A percentile compares a stretch with the other conserved stretches of the same genome.
phyloP scores from a whole-genome alignment of 257 asterid genomes.

The Solanum dulcamara region DNA sequence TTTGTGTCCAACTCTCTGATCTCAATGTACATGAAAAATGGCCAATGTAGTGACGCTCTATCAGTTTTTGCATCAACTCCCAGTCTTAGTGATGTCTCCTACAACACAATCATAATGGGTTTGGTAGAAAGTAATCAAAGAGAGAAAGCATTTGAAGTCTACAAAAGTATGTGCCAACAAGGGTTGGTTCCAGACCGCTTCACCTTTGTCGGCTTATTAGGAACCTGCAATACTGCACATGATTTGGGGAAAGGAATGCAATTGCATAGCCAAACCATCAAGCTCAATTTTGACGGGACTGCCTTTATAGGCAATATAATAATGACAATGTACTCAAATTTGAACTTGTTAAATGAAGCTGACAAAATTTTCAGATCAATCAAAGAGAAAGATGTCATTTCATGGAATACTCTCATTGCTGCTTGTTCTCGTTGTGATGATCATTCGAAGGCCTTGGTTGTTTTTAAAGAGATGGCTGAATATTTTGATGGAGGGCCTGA shows the following conservation, averaged over 20 bases:
- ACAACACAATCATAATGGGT: slow-evolving; percentile 48
- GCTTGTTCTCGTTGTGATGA: slow-evolving; percentile 47
- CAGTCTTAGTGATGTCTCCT: slow-evolving; percentile 32
- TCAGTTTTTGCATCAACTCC: slow-evolving; percentile 21
- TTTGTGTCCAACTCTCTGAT: slow-evolving; percentile 57
- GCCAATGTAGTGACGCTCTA: slow-evolving; percentile 39
- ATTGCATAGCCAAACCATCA: slow-evolving; percentile 49
- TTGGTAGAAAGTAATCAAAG: slow-evolving; percentile 40
- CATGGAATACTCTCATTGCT: slow-evolving; percentile 59
- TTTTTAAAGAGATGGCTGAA: slow-evolving; percentile 45
- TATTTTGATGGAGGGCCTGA: slow-evolving; percentile 25
- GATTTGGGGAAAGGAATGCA: slow-evolving; percentile 30
- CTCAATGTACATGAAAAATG: slow-evolving; percentile 60
- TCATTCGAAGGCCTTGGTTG: slow-evolving; percentile 26
- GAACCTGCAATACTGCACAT: slow-evolving; percentile 19
- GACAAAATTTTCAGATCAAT: slow-evolving; percentile 40
- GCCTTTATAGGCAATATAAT: slow-evolving; percentile 47
- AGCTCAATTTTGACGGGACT: slow-evolving; percentile 38
- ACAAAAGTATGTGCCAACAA: slow-evolving; percentile 23
- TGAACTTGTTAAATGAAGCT: slow-evolving; percentile 29
- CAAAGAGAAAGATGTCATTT: slow-evolving; percentile 35
- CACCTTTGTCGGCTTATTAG: slow-evolving; percentile 57
- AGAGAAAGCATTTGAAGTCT: slow-evolving; percentile 45
- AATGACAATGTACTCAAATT: slow-evolving; percentile 44
- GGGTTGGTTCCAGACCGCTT: slow-evolving; percentile 64